phyloP scores from a whole-genome alignment of 177 flowering plant species.

The Vitis hybrid region DNA sequence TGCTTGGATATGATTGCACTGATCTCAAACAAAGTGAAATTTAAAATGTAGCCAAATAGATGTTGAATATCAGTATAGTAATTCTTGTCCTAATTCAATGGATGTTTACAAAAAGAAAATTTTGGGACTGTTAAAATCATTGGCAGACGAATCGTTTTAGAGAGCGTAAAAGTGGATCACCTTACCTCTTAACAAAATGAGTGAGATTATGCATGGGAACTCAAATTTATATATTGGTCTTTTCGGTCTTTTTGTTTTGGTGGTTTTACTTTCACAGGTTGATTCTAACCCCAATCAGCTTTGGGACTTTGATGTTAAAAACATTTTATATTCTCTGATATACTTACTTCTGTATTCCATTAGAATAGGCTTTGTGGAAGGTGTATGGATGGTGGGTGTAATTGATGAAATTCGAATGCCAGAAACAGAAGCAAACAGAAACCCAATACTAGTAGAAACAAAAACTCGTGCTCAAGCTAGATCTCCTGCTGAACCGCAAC shows the following conservation, averaged over 20 bases:
- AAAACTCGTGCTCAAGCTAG: slow-evolving; percentile 62
- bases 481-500: slow-evolving; percentile 71
- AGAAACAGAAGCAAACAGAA: slow-evolving; percentile 20
- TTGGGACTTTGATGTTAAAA: too few species aligned
- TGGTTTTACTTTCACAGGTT: too few species aligned
- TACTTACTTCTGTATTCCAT: slow-evolving; percentile 9
- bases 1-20: too few species aligned
- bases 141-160: background rate
- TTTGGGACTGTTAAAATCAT: background rate
- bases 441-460: slow-evolving; percentile 57
- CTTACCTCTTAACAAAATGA: background rate
- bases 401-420: slow-evolving; percentile 79
- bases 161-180: background rate
- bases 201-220: background rate
- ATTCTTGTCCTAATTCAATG: too few species aligned
- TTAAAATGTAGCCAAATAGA: too few species aligned
- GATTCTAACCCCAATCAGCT: too few species aligned
- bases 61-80: too few species aligned
- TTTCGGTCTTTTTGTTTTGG: background rate
- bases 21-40: too few species aligned
- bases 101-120: background rate
- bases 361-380: slow-evolving; percentile 68
- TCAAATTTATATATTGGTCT: background rate
- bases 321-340: slow-evolving; percentile 1
- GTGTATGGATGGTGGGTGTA: slow-evolving; percentile 69